phyloP scores from a whole-genome alignment of 2,329 filamentous ascomycete species.

The Cladobotryum mycophilum region DNA sequence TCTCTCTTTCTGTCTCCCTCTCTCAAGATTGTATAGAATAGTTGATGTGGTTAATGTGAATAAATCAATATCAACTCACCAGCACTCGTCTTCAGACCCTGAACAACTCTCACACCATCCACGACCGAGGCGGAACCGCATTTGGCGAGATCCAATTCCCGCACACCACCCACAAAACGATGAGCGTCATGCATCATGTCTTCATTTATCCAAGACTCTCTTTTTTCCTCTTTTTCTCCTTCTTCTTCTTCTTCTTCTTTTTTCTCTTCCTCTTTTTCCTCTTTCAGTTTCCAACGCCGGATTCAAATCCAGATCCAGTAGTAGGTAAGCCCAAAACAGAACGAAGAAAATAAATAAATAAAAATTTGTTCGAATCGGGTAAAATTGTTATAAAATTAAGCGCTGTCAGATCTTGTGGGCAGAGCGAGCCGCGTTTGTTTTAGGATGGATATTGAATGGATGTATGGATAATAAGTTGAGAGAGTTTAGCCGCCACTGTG shows the following conservation, averaged over 20 bases:
- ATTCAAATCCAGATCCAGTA: neutral
- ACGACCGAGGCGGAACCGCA: constrained; percentile 43
- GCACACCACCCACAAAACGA: constrained; percentile 23
- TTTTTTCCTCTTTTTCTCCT: too few relatives aligned
- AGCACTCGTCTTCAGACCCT: constrained; percentile 53
- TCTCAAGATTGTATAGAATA: too few relatives aligned
- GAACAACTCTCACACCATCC: constrained; percentile 50
- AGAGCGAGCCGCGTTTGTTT: too few relatives aligned
- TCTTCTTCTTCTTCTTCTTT: neutral
- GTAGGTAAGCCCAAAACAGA: neutral
- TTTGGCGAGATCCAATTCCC: constrained; percentile 45
- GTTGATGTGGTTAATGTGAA: too few relatives aligned
- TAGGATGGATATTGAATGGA: too few relatives aligned
- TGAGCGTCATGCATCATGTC: constrained; percentile 10
- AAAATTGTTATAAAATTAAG: too few relatives aligned
- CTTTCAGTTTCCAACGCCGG: neutral
- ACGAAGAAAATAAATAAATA: neutral
- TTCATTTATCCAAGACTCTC: neutral
- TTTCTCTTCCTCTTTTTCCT: neutral
- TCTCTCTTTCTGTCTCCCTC: too few relatives aligned
- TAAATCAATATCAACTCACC: constrained; percentile 37
- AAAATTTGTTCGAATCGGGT: neutral
- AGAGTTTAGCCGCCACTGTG: too few relatives aligned
- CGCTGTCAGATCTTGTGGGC: too few relatives aligned
- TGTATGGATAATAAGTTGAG: too few relatives aligned